A percentile compares a stretch with the other conserved stretches of the same genome.
Evolutionary conservation across 1,284 basidiomycete genomes (phyloP).

Genomic region (Ceratobasidium sp.): DNA sequence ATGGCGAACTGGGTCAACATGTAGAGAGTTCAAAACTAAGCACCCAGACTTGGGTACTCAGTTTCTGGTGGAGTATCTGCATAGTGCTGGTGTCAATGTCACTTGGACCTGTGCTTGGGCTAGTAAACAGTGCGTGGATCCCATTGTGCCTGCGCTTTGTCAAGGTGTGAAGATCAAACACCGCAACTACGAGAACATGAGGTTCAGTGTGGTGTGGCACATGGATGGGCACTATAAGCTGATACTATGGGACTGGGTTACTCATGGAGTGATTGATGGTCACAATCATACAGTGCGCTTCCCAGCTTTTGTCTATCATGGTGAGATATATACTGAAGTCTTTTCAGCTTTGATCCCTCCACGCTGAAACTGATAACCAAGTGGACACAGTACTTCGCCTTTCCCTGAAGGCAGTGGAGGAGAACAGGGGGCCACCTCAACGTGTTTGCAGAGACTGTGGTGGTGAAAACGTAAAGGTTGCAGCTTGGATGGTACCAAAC

Average conservation of each 20-base stretch:
- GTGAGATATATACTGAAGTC: too few relatives aligned
- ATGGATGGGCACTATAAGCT: conserved; percentile 67
- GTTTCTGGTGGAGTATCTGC: conserved; percentile 52
- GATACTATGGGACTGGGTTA: conserved; percentile 66
- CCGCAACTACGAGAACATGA: conserved; percentile 56
- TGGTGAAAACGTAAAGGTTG: conserved; percentile 34
- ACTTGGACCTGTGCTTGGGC: conserved; percentile 45
- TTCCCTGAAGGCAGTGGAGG: neutral
- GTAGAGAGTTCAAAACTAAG: conserved; percentile 47
- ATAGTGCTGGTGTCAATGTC: conserved; percentile 48
- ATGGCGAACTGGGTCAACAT: conserved; percentile 40
- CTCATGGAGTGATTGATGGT: conserved; percentile 66
- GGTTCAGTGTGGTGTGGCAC: conserved; percentile 65
- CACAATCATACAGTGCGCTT: conserved; percentile 58
- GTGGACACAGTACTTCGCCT: neutral
- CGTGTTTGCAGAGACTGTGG: conserved; percentile 30
- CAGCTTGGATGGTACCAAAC: conserved; percentile 29
- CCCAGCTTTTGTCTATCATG: too few relatives aligned
- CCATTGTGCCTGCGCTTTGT: neutral
- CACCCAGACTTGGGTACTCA: conserved; percentile 51
- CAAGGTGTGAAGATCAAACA: conserved; percentile 50
- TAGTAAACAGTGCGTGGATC: neutral
- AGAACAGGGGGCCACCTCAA: neutral
- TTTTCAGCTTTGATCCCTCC: neutral
- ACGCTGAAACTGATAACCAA: neutral